Conservation (phyloP, 169 alveolate genomes). For the Plasmodium inui region DNA sequence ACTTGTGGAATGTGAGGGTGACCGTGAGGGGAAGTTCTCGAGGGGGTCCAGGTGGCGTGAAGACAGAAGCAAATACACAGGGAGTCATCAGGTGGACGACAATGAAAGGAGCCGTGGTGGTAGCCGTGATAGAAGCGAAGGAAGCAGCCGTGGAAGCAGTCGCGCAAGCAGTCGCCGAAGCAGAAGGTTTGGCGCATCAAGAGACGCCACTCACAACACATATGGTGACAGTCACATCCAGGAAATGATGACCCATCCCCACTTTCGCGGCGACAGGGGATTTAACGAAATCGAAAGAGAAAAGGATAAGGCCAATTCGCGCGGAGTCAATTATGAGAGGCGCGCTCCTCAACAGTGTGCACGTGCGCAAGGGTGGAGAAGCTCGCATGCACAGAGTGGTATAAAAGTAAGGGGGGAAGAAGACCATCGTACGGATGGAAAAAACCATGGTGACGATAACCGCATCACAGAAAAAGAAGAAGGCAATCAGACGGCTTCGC, state of each 20-base stretch:
- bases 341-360: neutral
- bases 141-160: neutral
- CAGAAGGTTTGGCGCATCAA: neutral
- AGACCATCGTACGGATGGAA: neutral
- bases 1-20: neutral
- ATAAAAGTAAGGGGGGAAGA: neutral
- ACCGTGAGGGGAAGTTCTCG: neutral
- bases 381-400: neutral
- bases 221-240: neutral
- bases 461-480: neutral
- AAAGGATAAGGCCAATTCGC: neutral
- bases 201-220: neutral
- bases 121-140: neutral
- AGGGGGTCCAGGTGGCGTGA: neutral
- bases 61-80: neutral
- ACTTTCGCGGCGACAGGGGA: neutral
- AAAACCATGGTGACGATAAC: neutral
- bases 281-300: neutral
- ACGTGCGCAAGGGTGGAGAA: neutral
- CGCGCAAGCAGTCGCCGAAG: neutral
- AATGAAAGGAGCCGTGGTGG: neutral
- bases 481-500: neutral
- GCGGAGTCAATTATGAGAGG: neutral
- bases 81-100: neutral
- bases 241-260: neutral